These are phyloP conservation scores for Hypoxylon sp. DNA, from an alignment of 2,329 filamentous ascomycete genomes.

Conservation along the genomic window DNA sequence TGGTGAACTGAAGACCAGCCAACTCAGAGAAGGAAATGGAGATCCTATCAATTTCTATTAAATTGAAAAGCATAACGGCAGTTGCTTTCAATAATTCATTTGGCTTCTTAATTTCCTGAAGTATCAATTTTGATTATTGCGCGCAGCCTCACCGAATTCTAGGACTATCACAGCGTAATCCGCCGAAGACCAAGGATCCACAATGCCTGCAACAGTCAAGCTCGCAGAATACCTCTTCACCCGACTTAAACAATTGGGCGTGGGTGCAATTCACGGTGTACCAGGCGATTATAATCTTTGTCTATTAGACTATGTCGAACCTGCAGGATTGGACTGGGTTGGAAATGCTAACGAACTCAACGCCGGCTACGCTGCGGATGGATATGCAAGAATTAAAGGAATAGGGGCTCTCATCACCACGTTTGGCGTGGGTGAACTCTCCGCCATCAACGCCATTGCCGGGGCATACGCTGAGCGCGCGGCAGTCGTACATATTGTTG, in stretches of 20 bases:
- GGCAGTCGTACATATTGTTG: conserved; percentile 15
- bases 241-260: conserved; percentile 1
- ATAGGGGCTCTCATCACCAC: conserved; percentile 10
- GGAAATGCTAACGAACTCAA: conserved; percentile 3
- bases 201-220: conserved; percentile 2
- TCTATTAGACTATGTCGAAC: conserved; percentile 7
- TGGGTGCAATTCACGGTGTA: conserved; percentile 2
- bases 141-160: not conserved
- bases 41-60: not conserved
- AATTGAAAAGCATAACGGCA: not conserved
- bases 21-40: not conserved
- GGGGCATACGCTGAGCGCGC: conserved; percentile 11
- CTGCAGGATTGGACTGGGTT: conserved; percentile 4
- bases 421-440: conserved; percentile 8
- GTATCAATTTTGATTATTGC: not conserved
- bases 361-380: conserved; percentile 9
- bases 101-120: not conserved
- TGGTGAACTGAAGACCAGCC: not conserved
- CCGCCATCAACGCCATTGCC: conserved; percentile 10
- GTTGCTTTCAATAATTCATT: not conserved
- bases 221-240: conserved; percentile 7
- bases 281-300: conserved; percentile 2
- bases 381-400: conserved; percentile 13
- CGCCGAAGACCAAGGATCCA: not conserved
- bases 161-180: not conserved